These are phyloP conservation scores for Gnomoniopsis smithogilvyi DNA, from an alignment of 2,329 filamentous ascomycete genomes.

Conservation along the genomic window DNA sequence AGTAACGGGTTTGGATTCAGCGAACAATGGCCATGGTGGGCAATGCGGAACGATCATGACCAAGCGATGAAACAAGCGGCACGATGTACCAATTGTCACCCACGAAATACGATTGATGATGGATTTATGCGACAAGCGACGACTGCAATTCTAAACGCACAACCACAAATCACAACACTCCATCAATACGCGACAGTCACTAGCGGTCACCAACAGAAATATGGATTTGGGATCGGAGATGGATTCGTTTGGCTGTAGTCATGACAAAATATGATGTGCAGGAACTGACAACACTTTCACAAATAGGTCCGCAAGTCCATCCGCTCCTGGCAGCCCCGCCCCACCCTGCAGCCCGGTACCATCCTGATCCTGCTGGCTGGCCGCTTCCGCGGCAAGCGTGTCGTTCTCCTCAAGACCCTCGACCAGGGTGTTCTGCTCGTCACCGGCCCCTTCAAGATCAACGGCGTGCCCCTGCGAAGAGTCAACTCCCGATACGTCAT, in stretches of 20 bases:
- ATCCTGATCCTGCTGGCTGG: slow-evolving; percentile 98
- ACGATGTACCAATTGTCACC: too few relatives aligned
- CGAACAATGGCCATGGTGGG: neutral
- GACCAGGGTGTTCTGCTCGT: slow-evolving; percentile 97
- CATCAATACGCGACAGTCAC: too few relatives aligned
- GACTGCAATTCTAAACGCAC: neutral
- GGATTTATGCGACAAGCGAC: too few relatives aligned
- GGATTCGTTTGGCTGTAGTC: neutral
- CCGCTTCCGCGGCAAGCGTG: slow-evolving; percentile 99
- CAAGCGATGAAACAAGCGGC: neutral
- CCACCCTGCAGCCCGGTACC: slow-evolving; percentile 88
- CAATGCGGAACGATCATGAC: neutral
- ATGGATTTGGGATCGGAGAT: neutral
- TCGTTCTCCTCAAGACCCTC: slow-evolving; percentile 97
- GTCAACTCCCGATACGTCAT: slow-evolving; percentile 94
- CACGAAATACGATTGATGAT: too few relatives aligned
- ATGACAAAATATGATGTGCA: neutral
- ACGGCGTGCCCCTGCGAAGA: slow-evolving; percentile 94
- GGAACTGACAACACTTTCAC: slow-evolving; percentile 26
- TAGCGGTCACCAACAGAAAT: too few relatives aligned
- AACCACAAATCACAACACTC: too few relatives aligned
- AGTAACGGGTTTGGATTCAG: neutral
- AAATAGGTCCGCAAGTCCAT: slow-evolving; percentile 88
- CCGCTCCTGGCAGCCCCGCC: slow-evolving; percentile 81
- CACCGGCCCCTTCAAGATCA: slow-evolving; percentile 99